Base-by-base conservation (phyloP, 108 stramenopile genomes). In the Cylindrotheca closterium region DNA sequence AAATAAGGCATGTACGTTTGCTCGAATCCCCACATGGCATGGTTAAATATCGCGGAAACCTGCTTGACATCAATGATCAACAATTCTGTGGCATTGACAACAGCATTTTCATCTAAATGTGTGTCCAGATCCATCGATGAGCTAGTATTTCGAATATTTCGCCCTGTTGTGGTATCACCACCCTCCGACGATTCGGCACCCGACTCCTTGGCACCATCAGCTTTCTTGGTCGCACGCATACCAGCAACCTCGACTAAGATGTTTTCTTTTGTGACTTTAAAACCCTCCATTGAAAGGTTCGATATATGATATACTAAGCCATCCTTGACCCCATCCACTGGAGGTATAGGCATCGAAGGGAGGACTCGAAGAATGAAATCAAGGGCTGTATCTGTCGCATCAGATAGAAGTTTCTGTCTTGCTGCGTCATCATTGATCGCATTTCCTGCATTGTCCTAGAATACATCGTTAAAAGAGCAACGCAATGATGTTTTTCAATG, bases 1-100 rank as follows among this genome's bases (percentile, higher is more conserved):
- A 95, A 48, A 51, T 95, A 92, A 0, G 94, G 94, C 79, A 95
- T 83, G 65, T 95, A 95, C 26, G 94, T 95, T 63, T 95, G 94
- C 64, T 91, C 94, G 57, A 95, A 95, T 42, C 84, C 76, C 92
- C 92, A 94, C 21, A 70, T 62, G 8, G 86, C 89, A 76, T 86
- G 76, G 55, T 94, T 83, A 49, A 94, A 64, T n/a, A 79, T 71
- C 21, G 92, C 89, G 19, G 92, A 91, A 49, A 94, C 82, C 29
- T 87, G 81, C 26, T 78, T 74, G n/a, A 94, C 80, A 51, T 94
- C 92, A 33, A 94, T 87, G 51, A 88, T 87, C 51, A 94, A 55
- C 22, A 94, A 77, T 63, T 94, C 92, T 21, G 88, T 82, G 25
- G 89, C 84, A 28, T 83, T 91, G 17, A 90, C 82, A 26, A 65